These are phyloP conservation scores for Apiotrichum mycotoxinovorans DNA, from an alignment of 1,284 basidiomycete species.

Conservation along the genomic window DNA sequence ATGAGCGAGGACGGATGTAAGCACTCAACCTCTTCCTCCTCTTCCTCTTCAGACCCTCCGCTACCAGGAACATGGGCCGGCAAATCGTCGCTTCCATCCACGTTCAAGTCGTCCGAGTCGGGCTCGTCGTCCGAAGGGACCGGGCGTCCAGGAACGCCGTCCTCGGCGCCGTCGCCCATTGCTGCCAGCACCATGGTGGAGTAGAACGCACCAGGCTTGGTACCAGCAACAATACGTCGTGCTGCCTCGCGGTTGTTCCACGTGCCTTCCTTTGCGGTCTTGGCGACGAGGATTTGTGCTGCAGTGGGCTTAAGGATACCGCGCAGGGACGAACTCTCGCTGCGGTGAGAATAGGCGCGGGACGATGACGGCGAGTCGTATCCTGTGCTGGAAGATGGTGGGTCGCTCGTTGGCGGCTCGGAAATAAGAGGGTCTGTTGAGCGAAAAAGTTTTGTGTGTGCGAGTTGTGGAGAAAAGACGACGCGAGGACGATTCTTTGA, in stretches of 20 bases:
- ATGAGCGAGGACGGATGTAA: slow-evolving; percentile 35
- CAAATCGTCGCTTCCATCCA: neutral
- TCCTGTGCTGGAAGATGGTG: slow-evolving; percentile 8
- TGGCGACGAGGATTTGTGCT: slow-evolving; percentile 38
- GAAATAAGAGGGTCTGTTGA: slow-evolving; percentile 32
- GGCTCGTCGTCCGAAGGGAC: slow-evolving; percentile 21
- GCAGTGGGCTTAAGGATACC: slow-evolving; percentile 36
- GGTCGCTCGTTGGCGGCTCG: neutral
- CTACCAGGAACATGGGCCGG: neutral
- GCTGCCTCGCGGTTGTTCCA: slow-evolving; percentile 46
- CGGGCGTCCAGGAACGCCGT: slow-evolving; percentile 3
- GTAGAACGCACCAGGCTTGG: slow-evolving; percentile 13
- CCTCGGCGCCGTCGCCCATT: slow-evolving; percentile 14
- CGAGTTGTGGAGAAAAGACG: slow-evolving; percentile 32
- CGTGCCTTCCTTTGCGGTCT: slow-evolving; percentile 44
- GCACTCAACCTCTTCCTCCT: slow-evolving; percentile 36
- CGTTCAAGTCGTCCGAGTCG: slow-evolving; percentile 31
- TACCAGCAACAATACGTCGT: slow-evolving; percentile 34
- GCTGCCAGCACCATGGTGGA: slow-evolving; percentile 10
- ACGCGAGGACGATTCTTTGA: slow-evolving; percentile 16
- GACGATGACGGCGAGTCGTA: slow-evolving; percentile 7
- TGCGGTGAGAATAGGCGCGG: slow-evolving; percentile 5
- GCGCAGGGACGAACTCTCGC: slow-evolving; percentile 5
- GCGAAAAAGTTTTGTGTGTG: slow-evolving; percentile 38
- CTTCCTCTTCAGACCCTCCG: slow-evolving; percentile 36